Conservation (phyloP, 1,139 yeast genomes). For the Geotrichum australiense region DNA sequence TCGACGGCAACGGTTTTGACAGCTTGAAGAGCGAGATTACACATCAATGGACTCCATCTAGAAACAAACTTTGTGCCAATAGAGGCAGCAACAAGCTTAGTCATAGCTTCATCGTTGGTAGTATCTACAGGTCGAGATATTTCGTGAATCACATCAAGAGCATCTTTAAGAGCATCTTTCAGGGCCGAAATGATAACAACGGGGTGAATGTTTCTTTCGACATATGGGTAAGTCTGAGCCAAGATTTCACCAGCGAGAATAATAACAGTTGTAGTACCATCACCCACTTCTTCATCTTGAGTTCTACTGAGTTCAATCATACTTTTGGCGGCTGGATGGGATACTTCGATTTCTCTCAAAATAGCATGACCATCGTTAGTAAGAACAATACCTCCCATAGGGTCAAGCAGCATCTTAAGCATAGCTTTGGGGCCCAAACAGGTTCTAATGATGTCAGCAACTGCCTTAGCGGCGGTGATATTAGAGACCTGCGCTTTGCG, state of each 20-base stretch:
- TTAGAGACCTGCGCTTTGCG: slow-evolving; percentile 96
- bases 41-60: slow-evolving; percentile 90
- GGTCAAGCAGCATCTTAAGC: slow-evolving; percentile 96
- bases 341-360: slow-evolving; percentile 91
- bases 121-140: slow-evolving; percentile 83
- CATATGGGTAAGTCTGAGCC: slow-evolving; percentile 89
- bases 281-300: slow-evolving; percentile 99
- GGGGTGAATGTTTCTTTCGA: slow-evolving; percentile 93
- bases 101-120: slow-evolving; percentile 79
- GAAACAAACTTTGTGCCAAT: slow-evolving; percentile 94
- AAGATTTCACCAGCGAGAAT: slow-evolving; percentile 88
- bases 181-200: slow-evolving; percentile 92
- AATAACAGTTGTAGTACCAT: slow-evolving; percentile 95
- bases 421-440: slow-evolving; percentile 99
- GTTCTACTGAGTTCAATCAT: slow-evolving; percentile 97
- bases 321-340: slow-evolving; percentile 97
- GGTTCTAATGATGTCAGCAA: slow-evolving; percentile 93
- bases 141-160: slow-evolving; percentile 76
- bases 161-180: slow-evolving; percentile 85
- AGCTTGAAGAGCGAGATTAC: slow-evolving; percentile 78
- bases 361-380: slow-evolving; percentile 99
- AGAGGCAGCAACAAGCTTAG: slow-evolving; percentile 76
- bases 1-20: slow-evolving; percentile 74
- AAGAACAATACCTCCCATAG: slow-evolving; percentile 96
- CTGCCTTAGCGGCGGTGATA: slow-evolving; percentile 98